Evolutionary conservation across 2,329 filamentous ascomycete genomes (phyloP), one percentile per base, ranked within the genome.

Genomic region (Hortaea sp.): DNA sequence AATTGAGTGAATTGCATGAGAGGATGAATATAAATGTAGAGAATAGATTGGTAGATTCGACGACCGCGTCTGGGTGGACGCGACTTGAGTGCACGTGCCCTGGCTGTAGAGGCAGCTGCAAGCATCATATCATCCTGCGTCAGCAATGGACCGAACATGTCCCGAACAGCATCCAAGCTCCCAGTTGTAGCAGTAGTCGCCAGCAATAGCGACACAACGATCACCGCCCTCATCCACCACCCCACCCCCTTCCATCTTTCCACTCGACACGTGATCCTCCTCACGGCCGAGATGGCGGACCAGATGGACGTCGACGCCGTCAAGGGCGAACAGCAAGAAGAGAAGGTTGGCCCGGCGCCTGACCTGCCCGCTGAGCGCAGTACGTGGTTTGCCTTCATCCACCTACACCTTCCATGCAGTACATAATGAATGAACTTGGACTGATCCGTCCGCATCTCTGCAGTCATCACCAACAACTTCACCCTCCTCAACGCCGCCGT

Each of bases 401-500:
- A 35, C 37, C 34, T 13, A 29, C 31, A 30, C 5, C 39, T 35
- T 44, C 53, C 49, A 56, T 45, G 55, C 45, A 40, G 32, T 6
- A 27, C 27, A 32, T 38, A 28, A 40, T 34, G 38, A 41, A 12
- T 7, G 20, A 20, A 20, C 20, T 20, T 20, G 20, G 20, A 20
- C 20, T 20, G 20, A 20, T 20, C 20, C 20, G 20, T 20, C 20
- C 20, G 20, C 20, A 20, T 20, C 20, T 20, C 20, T 44, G 11
- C 63, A 97, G 92, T 95, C 68, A 94, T 98, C 72, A 92, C 89
- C 71, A 83, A 79, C 75, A 95, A 94, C 71, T 95, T 95, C 64
- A 79, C 81, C 44, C 78, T 98, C 54, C 78, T 98, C 62, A 89
- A 95, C 63, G 85, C 88, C 61, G 92, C 89, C 55, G 90, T 98